Conservation (phyloP, 176 grass and related monocot genomes). For the Zizania latifolia region DNA sequence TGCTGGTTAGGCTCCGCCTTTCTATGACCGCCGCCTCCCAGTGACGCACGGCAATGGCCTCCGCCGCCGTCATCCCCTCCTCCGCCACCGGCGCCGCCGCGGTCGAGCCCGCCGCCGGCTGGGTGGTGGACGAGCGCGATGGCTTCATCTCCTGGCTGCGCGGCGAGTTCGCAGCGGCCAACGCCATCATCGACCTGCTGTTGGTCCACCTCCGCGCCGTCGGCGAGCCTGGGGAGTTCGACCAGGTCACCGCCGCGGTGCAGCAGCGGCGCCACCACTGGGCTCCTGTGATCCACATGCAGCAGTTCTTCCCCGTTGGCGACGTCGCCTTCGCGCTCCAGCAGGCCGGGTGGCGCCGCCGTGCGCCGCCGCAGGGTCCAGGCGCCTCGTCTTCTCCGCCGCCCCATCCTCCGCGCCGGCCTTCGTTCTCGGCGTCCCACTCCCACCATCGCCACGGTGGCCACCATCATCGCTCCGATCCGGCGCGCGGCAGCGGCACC, state of each 20-base stretch:
- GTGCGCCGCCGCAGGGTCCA: slow-evolving; percentile 25
- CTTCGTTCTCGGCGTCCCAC: slow-evolving; percentile 26
- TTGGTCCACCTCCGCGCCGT: slow-evolving; percentile 56
- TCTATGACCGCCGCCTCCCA: slow-evolving; percentile 22
- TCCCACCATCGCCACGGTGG: slow-evolving; percentile 25
- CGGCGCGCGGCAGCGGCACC: neutral
- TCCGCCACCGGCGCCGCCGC: neutral
- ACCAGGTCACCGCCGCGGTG: slow-evolving; percentile 49
- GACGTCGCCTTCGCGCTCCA: slow-evolving; percentile 72
- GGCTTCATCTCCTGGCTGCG: slow-evolving; percentile 88
- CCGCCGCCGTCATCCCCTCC: slow-evolving; percentile 28
- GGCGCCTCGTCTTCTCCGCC: slow-evolving; percentile 17
- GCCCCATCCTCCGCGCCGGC: slow-evolving; percentile 26
- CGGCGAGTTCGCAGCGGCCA: slow-evolving; percentile 88
- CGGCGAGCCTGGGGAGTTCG: slow-evolving; percentile 67
- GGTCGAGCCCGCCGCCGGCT: neutral
- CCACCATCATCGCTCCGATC: slow-evolving; percentile 27
- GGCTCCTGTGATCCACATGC: slow-evolving; percentile 78
- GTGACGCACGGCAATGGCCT: slow-evolving; percentile 40
- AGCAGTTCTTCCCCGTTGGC: slow-evolving; percentile 81
- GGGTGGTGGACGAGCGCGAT: slow-evolving; percentile 66
- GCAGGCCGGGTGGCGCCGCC: slow-evolving; percentile 55
- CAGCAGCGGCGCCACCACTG: slow-evolving; percentile 83
- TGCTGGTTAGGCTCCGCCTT: neutral
- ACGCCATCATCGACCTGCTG: slow-evolving; percentile 80